These are phyloP conservation scores for Capsicum rhomboideum DNA, from an alignment of 257 asterid species.

Conservation along the genomic window DNA sequence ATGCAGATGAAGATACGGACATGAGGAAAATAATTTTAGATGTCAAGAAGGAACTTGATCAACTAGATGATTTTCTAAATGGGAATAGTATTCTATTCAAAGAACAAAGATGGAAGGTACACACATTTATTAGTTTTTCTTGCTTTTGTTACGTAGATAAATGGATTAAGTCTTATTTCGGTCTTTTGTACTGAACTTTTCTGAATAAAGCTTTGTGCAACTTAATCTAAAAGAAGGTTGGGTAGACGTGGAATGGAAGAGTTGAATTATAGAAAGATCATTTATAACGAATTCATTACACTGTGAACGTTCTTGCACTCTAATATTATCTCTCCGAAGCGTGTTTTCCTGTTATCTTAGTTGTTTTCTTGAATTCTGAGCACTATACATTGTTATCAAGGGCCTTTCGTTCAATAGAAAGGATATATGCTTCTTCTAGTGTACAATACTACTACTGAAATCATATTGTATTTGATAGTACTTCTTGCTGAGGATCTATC, in stretches of 20 bases:
- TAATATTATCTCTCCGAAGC: not conserved
- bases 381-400: not conserved
- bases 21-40: conserved; percentile 26
- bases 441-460: no score
- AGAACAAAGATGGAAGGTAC: conserved; percentile 57
- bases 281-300: not conserved
- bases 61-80: conserved; percentile 50
- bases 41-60: conserved; percentile 37
- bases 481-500: no score
- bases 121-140: not conserved
- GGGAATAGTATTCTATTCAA: conserved; percentile 40
- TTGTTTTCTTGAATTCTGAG: not conserved
- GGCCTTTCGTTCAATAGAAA: no score
- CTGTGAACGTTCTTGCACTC: not conserved
- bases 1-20: conserved; percentile 36
- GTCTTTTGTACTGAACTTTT: not conserved
- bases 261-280: not conserved
- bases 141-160: not conserved
- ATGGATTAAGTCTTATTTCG: not conserved
- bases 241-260: not conserved
- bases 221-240: not conserved
- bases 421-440: no score
- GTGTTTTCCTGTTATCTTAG: not conserved
- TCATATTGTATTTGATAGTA: no score
- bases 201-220: not conserved